A percentile compares a stretch with the other conserved stretches of the same genome.
These are phyloP conservation scores for Oryza meridionalis DNA, from an alignment of 176 grass and related monocot genomes.

Conservation along the genomic window DNA sequence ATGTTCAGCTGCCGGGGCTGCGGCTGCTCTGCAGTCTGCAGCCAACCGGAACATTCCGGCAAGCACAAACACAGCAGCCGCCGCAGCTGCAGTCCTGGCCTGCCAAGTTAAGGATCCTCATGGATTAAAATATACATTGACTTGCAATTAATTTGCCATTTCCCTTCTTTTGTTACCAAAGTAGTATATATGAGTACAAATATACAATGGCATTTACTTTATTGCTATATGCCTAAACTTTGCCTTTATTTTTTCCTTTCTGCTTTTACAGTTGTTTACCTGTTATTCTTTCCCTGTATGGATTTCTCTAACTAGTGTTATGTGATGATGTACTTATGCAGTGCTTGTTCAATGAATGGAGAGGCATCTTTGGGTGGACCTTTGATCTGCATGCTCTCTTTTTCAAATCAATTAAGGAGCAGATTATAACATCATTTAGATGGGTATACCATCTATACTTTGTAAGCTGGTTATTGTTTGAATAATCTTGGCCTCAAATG, in stretches of 20 bases:
- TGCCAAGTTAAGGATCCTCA: neutral
- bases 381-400: constrained; percentile 90
- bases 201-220: constrained; percentile 11
- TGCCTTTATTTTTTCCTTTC: neutral
- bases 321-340: constrained; percentile 48
- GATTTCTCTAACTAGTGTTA: constrained; percentile 39
- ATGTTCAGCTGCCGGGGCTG: too few species aligned
- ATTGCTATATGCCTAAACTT: neutral
- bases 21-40: too few species aligned
- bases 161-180: neutral
- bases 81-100: too few species aligned
- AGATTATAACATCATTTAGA: constrained; percentile 65
- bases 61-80: too few species aligned
- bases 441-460: constrained; percentile 56
- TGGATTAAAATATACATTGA: constrained; percentile 11
- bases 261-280: neutral
- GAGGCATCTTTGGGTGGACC: constrained; percentile 89
- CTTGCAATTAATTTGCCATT: neutral
- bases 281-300: constrained; percentile 10
- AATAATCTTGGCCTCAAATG: constrained; percentile 12
- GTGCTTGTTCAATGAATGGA: constrained; percentile 94
- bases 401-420: constrained; percentile 79
- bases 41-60: too few species aligned
- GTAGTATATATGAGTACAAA: constrained; percentile 18
- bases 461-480: constrained; percentile 11